A percentile compares a stretch with the other conserved stretches of the same genome.
Conservation (phyloP, 768 basidiomycete species). For the Pulveroboletus sp. region DNA sequence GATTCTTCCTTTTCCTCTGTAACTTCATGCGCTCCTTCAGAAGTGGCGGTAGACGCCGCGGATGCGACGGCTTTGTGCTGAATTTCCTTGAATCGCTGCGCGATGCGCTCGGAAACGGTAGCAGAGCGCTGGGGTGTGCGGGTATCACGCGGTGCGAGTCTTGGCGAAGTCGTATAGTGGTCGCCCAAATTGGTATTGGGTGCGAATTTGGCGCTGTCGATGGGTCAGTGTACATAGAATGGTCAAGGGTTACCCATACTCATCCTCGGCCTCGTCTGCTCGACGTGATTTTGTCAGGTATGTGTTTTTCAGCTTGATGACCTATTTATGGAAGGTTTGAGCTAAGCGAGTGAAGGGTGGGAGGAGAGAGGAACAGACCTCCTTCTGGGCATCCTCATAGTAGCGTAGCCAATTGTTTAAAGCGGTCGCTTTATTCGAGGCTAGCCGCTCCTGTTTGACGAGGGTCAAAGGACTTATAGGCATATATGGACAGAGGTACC, state of each 20-base stretch:
- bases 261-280: slow-evolving; percentile 91
- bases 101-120: slow-evolving; percentile 84
- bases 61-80: slow-evolving; percentile 48
- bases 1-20: slow-evolving; percentile 31
- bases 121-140: slow-evolving; percentile 59
- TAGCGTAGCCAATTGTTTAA: slow-evolving; percentile 62
- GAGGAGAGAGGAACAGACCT: slow-evolving; percentile 38
- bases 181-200: slow-evolving; percentile 61
- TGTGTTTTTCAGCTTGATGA: slow-evolving; percentile 63
- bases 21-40: slow-evolving; percentile 20
- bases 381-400: slow-evolving; percentile 65
- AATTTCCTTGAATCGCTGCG: slow-evolving; percentile 75
- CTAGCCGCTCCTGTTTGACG: slow-evolving; percentile 51
- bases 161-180: slow-evolving; percentile 79
- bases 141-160: slow-evolving; percentile 50
- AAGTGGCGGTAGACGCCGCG: slow-evolving; percentile 26
- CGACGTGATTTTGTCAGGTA: slow-evolving; percentile 75
- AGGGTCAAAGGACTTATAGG: slow-evolving; percentile 11
- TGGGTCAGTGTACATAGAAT: slow-evolving; percentile 5
- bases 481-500: slow-evolving; percentile 32
- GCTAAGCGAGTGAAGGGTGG: background rate
- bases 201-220: slow-evolving; percentile 76
- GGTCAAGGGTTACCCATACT: slow-evolving; percentile 49
- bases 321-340: slow-evolving; percentile 28
- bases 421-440: slow-evolving; percentile 50